Base-by-base conservation (phyloP, 2,329 filamentous ascomycete genomes). In the Fusarium duplospermum region DNA sequence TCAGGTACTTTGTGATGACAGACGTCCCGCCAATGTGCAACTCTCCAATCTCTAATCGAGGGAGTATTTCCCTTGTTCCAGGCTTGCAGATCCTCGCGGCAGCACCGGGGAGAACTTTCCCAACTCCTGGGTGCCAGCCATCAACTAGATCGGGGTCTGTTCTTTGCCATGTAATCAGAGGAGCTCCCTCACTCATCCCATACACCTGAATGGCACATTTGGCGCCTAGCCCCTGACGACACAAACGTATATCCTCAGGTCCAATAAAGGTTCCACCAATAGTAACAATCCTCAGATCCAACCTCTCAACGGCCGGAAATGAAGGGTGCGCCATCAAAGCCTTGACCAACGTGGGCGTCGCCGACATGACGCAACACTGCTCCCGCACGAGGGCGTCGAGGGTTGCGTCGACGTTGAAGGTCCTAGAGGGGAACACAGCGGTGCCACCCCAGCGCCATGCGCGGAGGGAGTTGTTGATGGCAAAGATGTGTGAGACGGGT, bases 181-280 rank as follows among this genome's bases (percentile, higher is more conserved):
- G 84, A 14, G 82, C 83, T 3, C 83, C 83, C 69, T 87, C 85
- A 24, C 83, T 86, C 85, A 87, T 85, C 1, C 85, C 85, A 71
- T 85, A 87, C 13, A 79, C 82, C 52, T 84, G 82, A n/a, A 82
- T 80, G 1, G 80, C 80, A 42, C 78, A 72, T 33, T 72, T 67
- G 4, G 81, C 79, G 0, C 83, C 82, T 1, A 85, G 72, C 1
- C 72, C 77, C 13, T 80, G 45, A 7, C 76, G 75, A 36, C 83
- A 84, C 1, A 82, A 76, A 2, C 67, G 65, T 7, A 84, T 79
- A 31, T 84, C 82, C 11, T 81, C 77, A 6, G 70, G 66, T 1
- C 69, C 58, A 52, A 84, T 82, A 18, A 73, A 69, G 0, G 82
- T 83, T 3, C 81, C 82, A 1, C 80, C 81, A 11, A 84, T 79